A percentile compares a stretch with the other conserved stretches of the same genome.
phyloP scores from a whole-genome alignment of 129 eudicot species.

The Arctium lappa region DNA sequence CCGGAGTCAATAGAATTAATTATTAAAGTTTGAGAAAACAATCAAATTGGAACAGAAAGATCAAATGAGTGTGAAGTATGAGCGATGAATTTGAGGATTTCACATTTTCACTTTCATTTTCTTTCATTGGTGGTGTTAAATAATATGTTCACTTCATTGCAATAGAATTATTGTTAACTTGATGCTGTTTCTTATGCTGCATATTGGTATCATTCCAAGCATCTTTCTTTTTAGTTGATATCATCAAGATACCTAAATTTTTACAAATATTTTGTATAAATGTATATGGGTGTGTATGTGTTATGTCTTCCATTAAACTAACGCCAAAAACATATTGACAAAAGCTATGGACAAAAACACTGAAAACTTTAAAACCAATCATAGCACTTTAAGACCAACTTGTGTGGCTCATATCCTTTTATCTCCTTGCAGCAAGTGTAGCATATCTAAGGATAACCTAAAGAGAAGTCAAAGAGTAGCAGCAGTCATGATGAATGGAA shows the following conservation, averaged over 20 bases:
- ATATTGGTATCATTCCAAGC: conserved; percentile 11
- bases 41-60: not conserved
- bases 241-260: not conserved
- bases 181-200: conserved; percentile 12
- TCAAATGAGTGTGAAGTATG: not conserved
- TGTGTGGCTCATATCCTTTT: not conserved
- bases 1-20: not conserved
- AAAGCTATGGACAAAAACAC: not conserved
- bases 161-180: not conserved
- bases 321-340: not conserved
- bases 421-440: conserved; percentile 2
- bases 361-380: not conserved
- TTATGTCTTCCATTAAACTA: no score
- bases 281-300: not conserved
- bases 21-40: no score
- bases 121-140: not conserved
- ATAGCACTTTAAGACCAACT: not conserved
- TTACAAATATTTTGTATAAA: not conserved
- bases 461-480: conserved; percentile 12
- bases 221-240: not conserved
- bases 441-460: conserved; percentile 1
- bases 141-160: not conserved
- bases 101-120: not conserved
- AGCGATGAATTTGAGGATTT: not conserved
- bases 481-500: conserved; percentile 21